Evolutionary conservation across 768 basidiomycete genomes (phyloP).

Genomic region (Daedaleopsis nitida): DNA sequence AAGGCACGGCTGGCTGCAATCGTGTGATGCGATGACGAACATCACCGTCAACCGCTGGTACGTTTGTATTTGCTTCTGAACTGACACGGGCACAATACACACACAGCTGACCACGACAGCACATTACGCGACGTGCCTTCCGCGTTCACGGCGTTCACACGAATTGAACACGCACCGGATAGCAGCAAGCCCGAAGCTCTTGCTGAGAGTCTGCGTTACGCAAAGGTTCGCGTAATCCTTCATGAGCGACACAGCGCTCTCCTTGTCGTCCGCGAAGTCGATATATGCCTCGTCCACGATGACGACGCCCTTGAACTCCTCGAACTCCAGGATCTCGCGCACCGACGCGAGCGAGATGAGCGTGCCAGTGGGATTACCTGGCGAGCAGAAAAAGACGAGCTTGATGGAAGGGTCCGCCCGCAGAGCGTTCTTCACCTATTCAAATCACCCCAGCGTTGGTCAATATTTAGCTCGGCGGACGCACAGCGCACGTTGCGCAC

Average conservation of each 20-base stretch:
- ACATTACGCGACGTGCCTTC: too few species aligned
- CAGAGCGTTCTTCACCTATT: slow-evolving; percentile 70
- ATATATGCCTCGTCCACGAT: slow-evolving; percentile 98
- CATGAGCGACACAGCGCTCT: slow-evolving; percentile 71
- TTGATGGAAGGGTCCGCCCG: slow-evolving; percentile 78
- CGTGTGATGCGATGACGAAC: too few species aligned
- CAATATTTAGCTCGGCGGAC: too few species aligned
- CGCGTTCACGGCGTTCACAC: background rate
- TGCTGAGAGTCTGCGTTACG: slow-evolving; percentile 96
- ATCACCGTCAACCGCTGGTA: too few species aligned
- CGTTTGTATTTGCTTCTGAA: too few species aligned
- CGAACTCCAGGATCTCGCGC: slow-evolving; percentile 71
- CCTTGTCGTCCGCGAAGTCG: slow-evolving; percentile 73
- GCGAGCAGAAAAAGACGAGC: slow-evolving; percentile 92
- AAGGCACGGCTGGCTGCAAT: too few species aligned
- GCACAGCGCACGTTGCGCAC: slow-evolving; percentile 42
- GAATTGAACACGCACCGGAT: slow-evolving; percentile 67
- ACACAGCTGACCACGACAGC: background rate
- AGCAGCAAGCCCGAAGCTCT: slow-evolving; percentile 93
- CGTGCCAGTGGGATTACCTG: slow-evolving; percentile 96
- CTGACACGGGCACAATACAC: too few species aligned
- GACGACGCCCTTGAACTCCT: slow-evolving; percentile 86
- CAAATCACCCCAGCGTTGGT: background rate
- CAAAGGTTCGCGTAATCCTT: slow-evolving; percentile 84
- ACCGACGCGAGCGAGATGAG: slow-evolving; percentile 73